These are phyloP conservation scores for Boletus vermiculosoides DNA, from an alignment of 768 basidiomycete species.

Conservation along the genomic window DNA sequence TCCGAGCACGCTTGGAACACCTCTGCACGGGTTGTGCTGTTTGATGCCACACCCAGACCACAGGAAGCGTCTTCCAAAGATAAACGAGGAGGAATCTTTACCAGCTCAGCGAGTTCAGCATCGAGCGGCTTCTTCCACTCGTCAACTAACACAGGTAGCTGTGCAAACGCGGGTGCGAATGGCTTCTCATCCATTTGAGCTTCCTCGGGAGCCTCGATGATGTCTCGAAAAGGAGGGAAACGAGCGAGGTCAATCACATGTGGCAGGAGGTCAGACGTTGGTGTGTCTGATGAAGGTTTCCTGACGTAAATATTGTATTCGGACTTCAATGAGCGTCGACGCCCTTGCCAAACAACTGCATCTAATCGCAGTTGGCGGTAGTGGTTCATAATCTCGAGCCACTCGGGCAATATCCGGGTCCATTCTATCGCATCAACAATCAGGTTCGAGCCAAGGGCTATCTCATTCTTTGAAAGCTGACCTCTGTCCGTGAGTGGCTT, in stretches of 20 bases:
- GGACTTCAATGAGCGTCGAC: background rate
- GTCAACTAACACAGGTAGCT: background rate
- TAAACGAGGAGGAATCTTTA: background rate
- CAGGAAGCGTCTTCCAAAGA: background rate
- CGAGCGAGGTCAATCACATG: slow-evolving; percentile 4
- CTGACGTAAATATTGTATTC: background rate
- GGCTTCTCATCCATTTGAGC: background rate
- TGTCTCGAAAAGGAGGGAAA: slow-evolving; percentile 3
- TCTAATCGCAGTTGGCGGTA: background rate
- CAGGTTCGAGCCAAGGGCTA: background rate
- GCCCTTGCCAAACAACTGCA: background rate
- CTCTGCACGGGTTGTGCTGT: too few species aligned
- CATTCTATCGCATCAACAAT: slow-evolving; percentile 1
- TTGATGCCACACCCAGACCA: background rate
- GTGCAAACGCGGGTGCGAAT: slow-evolving; percentile 2
- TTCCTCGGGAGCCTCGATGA: slow-evolving; percentile 3
- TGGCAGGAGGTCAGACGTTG: slow-evolving; percentile 1
- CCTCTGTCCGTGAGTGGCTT: background rate
- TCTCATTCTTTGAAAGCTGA: background rate
- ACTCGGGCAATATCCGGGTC: background rate
- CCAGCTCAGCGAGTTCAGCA: background rate
- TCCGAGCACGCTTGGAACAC: background rate
- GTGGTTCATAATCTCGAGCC: background rate
- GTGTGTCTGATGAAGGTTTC: background rate
- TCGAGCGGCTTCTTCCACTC: slow-evolving; percentile 9